Percentiles rank a stretch among this genome's conserved stretches.
phyloP scores from a whole-genome alignment of 2,329 filamentous ascomycete species.

The Phoma sp. region DNA sequence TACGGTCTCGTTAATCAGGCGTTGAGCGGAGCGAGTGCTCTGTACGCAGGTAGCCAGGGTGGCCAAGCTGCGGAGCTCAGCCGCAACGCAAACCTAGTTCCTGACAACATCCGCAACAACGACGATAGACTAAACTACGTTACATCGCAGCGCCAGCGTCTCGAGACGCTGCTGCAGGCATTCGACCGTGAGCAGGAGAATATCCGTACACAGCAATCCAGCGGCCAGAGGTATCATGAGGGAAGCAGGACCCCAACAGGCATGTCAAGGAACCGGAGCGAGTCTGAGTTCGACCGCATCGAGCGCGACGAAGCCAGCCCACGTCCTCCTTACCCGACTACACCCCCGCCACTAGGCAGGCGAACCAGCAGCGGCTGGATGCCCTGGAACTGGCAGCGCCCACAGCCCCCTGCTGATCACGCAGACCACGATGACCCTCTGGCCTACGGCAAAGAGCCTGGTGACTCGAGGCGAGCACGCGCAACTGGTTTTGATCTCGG shows the following conservation, averaged over 20 bases:
- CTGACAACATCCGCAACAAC: conserved; percentile 68
- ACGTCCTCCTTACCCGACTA: conserved; percentile 50
- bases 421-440: conserved; percentile 39
- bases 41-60: conserved; percentile 50
- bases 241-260: conserved; percentile 17
- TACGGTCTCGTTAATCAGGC: conserved; percentile 80
- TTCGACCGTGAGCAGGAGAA: conserved; percentile 80
- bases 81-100: conserved; percentile 71
- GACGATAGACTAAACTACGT: conserved; percentile 79
- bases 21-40: conserved; percentile 67
- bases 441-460: conserved; percentile 44
- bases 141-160: conserved; percentile 77
- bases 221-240: conserved; percentile 57
- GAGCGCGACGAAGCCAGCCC: conserved; percentile 68
- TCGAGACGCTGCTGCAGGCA: conserved; percentile 76
- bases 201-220: conserved; percentile 52
- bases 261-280: conserved; percentile 82
- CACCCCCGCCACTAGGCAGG: conserved; percentile 41
- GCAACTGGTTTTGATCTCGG: conserved; percentile 44
- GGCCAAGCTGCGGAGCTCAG: conserved; percentile 61
- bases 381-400: conserved; percentile 58
- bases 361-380: conserved; percentile 55
- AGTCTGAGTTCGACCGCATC: conserved; percentile 89
- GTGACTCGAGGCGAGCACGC: conserved; percentile 31
- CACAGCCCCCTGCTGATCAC: conserved; percentile 21